Evolutionary conservation across 805 yeast species (phyloP).

Genomic region (Komagataella kurtzmanii): DNA sequence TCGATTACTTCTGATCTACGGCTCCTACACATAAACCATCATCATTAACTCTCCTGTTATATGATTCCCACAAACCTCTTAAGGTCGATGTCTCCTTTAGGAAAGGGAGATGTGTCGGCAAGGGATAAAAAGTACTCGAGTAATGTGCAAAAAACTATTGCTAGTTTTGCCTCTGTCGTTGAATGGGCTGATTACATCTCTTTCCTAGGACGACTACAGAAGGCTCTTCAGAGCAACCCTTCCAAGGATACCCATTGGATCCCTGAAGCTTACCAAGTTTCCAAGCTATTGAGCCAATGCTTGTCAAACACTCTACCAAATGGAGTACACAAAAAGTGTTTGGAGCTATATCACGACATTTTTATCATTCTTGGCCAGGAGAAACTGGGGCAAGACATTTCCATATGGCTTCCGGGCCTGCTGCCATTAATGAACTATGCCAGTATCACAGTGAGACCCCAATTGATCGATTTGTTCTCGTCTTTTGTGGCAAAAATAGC

Average conservation of each 20-base stretch:
- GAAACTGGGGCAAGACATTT: slow-evolving; percentile 39
- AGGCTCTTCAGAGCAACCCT: slow-evolving; percentile 45
- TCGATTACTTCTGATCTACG: background rate
- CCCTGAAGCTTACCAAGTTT: slow-evolving; percentile 54
- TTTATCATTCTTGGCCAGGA: slow-evolving; percentile 50
- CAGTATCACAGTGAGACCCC: slow-evolving; percentile 78
- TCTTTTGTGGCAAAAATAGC: slow-evolving; percentile 41
- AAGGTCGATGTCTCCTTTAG: background rate
- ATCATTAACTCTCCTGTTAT: background rate
- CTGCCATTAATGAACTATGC: slow-evolving; percentile 82
- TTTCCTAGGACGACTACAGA: slow-evolving; percentile 65
- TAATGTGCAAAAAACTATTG: slow-evolving; percentile 62
- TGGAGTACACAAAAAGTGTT: slow-evolving; percentile 87
- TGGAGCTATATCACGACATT: slow-evolving; percentile 61
- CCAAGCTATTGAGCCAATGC: slow-evolving; percentile 66
- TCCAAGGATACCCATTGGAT: slow-evolving; percentile 34
- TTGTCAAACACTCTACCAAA: slow-evolving; percentile 75
- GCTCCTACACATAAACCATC: background rate
- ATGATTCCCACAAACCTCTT: background rate
- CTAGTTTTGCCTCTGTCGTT: slow-evolving; percentile 64
- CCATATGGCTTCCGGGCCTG: slow-evolving; percentile 86
- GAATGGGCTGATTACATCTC: slow-evolving; percentile 99
- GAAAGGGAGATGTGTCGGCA: slow-evolving; percentile 24
- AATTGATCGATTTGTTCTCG: slow-evolving; percentile 48
- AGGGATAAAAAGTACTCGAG: slow-evolving; percentile 57